Base-by-base conservation (phyloP, 352 stramenopile genomes). In the Phytopythium helicoides region DNA sequence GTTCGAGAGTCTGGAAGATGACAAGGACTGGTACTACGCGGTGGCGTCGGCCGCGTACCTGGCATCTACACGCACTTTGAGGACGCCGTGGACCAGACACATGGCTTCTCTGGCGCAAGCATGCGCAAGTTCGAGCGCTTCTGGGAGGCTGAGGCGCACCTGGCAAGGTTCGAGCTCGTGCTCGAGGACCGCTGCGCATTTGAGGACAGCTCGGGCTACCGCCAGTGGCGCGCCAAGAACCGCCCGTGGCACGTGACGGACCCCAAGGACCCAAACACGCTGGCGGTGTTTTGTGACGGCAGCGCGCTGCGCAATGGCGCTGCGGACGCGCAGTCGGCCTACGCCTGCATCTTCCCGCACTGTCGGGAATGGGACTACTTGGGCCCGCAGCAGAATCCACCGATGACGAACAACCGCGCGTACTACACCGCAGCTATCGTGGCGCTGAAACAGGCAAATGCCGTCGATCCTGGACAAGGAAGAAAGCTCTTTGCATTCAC, bases 401-500 rank as follows among this genome's bases (percentile, higher is more conserved):
- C 34, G 25, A 14, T 26, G 16, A 62, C 47, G 0, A 65, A 22
- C 18, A 62, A 62, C 18, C 51, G 61, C 10, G 56, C 56, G 6
- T 56, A 68, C 39, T 54, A 58, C 15, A 28, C 55, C 50, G 47
- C 51, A 8, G 56, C 52, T 0, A 28, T 69, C 12, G 31, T 52
- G 23, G 61, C 61, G 9, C 11, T 69, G 18, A 16, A 49, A 36
- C 48, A 42, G 1, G 61, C 56, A 2, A 69, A 69, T 46, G 12
- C 39, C 10, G 36, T 56, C 22, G 52, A 69, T 37, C 16, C 31
- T 0, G 16, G 38, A 16, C 34, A 56, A 22, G 25, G 8, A 0
- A 52, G 52, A 21, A 47, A 51, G 26, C n/a, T 68, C 45, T 58
- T 53, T 28, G 53, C 65, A 19, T 65, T 47, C 47, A 58, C 52